Evolutionary conservation across 2,329 filamentous ascomycete species (phyloP).

Genomic region (Aplosporella prunicola): DNA sequence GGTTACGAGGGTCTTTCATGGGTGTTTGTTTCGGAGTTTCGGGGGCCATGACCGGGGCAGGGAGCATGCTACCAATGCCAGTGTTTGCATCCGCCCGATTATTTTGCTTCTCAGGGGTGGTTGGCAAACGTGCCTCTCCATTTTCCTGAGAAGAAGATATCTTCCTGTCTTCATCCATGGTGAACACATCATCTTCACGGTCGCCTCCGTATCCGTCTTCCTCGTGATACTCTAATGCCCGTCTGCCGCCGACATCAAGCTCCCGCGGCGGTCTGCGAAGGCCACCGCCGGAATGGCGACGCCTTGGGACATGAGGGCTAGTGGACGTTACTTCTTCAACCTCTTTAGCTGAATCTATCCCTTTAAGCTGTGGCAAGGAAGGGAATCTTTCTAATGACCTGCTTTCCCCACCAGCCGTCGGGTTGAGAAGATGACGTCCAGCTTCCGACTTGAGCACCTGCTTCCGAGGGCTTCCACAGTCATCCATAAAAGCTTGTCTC

Average conservation of each 20-base stretch:
- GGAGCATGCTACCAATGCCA: slow-evolving; percentile 21
- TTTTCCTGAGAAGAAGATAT: slow-evolving; percentile 5
- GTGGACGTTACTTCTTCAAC: slow-evolving; percentile 16
- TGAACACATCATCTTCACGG: slow-evolving; percentile 60
- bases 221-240: slow-evolving; percentile 84
- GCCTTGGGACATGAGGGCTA: slow-evolving; percentile 31
- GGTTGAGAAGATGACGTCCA: slow-evolving; percentile 18
- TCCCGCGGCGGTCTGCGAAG: slow-evolving; percentile 63
- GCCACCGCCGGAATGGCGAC: slow-evolving; percentile 81
- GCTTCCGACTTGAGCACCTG: slow-evolving; percentile 34
- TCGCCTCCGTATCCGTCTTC: slow-evolving; percentile 80
- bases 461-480: slow-evolving; percentile 22
- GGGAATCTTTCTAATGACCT: slow-evolving; percentile 9
- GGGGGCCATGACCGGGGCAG: slow-evolving; percentile 18
- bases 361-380: slow-evolving; percentile 8
- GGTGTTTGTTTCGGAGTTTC: slow-evolving; percentile 11
- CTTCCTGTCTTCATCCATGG: slow-evolving; percentile 49
- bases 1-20: slow-evolving; percentile 27
- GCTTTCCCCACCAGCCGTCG: slow-evolving; percentile 2
- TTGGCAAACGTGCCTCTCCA: background rate
- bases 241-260: slow-evolving; percentile 53
- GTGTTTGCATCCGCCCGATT: background rate
- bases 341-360: slow-evolving; percentile 18
- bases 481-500: background rate
- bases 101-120: slow-evolving; percentile 2